Evolutionary conservation across 305 asterid species (phyloP), one percentile per base, ranked within the genome.

Genomic region (Solanum hybrid): DNA sequence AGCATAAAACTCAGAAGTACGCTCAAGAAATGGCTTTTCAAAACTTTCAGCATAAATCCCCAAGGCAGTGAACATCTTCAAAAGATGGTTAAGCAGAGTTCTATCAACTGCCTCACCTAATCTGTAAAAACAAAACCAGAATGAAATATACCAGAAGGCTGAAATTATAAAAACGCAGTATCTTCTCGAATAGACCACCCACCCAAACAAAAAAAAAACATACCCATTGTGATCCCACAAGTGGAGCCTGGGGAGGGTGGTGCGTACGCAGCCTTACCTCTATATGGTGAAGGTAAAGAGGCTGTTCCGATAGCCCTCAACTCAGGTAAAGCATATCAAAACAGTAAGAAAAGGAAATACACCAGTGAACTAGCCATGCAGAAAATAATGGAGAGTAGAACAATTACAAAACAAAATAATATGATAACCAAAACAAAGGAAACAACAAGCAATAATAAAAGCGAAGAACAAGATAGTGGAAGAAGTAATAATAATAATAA

Each of bases 41-140:
- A 97, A 98, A 94, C 98, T 97, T 90, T 96, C 98, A 27, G 93
- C 88, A 91, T 98, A 98, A 91, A 97, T 98, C 89, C 99, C 99
- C 94, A 98, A 93, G 73, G 99, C 97, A 90, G 98, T 94, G 94
- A 98, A 95, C 99, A 97, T 97, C 98, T 96, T 98, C 96, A 98
- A 81, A 91, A 98, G 96, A 96, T 98, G 99, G 93, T 94, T 96
- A 89, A 98, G 97, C 87, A 97, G 98, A 90, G 99, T 94, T 91
- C 99, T 95, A 91, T 97, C 99, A 91, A 97, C 97, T 61, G 99
- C 96, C 93, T 97, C 99, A 26, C 99, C 99, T 89, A 95, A 92
- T 91, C 89, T 73, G 90, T 85, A 89, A 79, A 38, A 79, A 79
- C 38, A 34, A 79, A 26, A 65, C 78, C 51, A 39, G 89, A 79